phyloP scores from a whole-genome alignment of 306 rosid species.

The Vachellia pachyceras region DNA sequence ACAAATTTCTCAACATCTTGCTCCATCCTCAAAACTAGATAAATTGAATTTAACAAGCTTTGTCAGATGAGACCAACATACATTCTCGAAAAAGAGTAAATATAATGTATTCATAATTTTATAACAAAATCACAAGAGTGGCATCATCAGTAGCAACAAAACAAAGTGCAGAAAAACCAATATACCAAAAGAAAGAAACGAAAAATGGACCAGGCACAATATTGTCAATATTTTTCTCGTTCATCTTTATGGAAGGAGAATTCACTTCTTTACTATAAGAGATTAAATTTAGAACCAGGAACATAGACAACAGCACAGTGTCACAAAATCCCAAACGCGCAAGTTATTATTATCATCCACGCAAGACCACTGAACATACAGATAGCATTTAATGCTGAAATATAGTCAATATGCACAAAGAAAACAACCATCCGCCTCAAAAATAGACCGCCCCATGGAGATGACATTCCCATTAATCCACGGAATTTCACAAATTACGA shows the following conservation, averaged over 20 bases:
- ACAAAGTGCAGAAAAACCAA: slow-evolving; percentile 2
- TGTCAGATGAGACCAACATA: neutral
- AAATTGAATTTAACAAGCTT: slow-evolving; percentile 19
- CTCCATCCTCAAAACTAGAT: slow-evolving; percentile 91
- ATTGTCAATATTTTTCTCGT: neutral
- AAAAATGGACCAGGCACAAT: neutral
- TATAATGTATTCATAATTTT: neutral
- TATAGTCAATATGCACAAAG: slow-evolving; percentile 16
- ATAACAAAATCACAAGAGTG: slow-evolving; percentile 16
- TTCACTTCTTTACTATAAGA: neutral
- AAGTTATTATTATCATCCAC: neutral
- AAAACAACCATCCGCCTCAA: slow-evolving; percentile 7
- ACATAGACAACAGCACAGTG: neutral
- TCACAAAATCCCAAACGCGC: neutral
- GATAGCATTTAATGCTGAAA: slow-evolving; percentile 3
- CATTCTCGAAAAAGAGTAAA: neutral
- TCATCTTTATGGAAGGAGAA: too few species aligned
- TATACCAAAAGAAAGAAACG: neutral
- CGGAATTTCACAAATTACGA: neutral
- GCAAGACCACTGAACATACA: neutral
- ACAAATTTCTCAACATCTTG: slow-evolving; percentile 93
- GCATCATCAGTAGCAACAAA: slow-evolving; percentile 10
- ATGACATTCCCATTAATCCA: neutral
- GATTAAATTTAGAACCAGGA: neutral
- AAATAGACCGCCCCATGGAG: neutral